Evolutionary conservation across 2,329 filamentous ascomycete species (phyloP), one percentile per base, ranked within the genome.

Genomic region (Ascomycota sp.): DNA sequence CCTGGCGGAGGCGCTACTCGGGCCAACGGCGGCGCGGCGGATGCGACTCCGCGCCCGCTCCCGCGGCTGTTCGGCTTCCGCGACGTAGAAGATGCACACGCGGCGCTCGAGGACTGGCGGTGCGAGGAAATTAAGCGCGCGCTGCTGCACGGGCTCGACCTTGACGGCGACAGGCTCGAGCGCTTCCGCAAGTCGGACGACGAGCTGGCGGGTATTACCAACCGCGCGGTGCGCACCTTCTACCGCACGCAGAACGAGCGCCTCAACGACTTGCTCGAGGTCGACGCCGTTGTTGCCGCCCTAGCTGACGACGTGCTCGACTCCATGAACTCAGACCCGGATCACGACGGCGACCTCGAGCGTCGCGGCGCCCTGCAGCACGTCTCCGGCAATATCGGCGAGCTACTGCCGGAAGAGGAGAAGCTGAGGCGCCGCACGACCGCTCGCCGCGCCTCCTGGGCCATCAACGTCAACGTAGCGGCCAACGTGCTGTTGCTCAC

Each of bases 391-490:
- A 45, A 46, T 12, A 46, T 50, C 6, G 43, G 42, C 8, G 42
- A 50, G 34, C 24, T 50, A 20, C 23, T 50, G 5, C 47, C 47
- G 0, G 41, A 48, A 0, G 46, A 47, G n/a, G 47, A 50, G 30
- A 44, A 41, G 29, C 28, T 36, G 17, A 40, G 41, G 29, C 38
- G 47, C n/a, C 33, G 29, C 0, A 40, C 33, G 20, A 44, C 43
- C 1, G 39, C 37, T 2, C 34, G 20, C 3, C 41, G 34, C 12
- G 47, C 46, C 1, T 41, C 33, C 7, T 26, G 81, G 21, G 83
- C 83, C 19, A 85, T 94, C 42, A 83, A 82, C 44, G 55, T 89
- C 48, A 91, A 89, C 42, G 65, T 89, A 29, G 50, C 63, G 3
- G 81, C 81, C 28, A 91, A 91, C 43, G 58, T 74, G 3, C 52